Evolutionary conservation across 2,329 filamentous ascomycete species (phyloP).

Genomic region (Trichophyton equinum): DNA sequence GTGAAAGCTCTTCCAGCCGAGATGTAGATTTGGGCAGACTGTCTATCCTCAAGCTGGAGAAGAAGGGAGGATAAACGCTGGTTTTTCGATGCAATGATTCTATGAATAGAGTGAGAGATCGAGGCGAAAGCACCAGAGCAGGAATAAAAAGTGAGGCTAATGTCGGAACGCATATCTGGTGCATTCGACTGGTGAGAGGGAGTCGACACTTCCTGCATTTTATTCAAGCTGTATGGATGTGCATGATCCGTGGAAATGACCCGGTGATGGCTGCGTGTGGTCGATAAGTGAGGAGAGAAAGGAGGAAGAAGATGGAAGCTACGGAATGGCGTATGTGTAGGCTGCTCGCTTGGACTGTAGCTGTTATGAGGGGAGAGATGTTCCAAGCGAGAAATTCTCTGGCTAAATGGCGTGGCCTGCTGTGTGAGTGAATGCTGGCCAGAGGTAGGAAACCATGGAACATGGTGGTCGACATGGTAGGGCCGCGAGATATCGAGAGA

Average conservation of each 20-base stretch:
- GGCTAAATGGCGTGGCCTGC: background rate
- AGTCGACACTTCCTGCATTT: background rate
- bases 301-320: background rate
- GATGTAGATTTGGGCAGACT: conserved; percentile 12
- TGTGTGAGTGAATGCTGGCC: background rate
- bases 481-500: background rate
- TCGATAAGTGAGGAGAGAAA: too few species aligned
- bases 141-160: conserved; percentile 16
- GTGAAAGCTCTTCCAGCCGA: conserved; percentile 15
- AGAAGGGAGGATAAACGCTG: conserved; percentile 16
- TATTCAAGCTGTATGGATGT: background rate
- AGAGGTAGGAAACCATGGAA: background rate
- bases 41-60: background rate
- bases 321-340: background rate
- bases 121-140: conserved; percentile 12
- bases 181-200: conserved; percentile 11
- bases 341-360: background rate
- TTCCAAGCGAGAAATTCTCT: background rate
- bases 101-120: conserved; percentile 16
- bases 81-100: conserved; percentile 18
- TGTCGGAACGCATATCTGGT: conserved; percentile 16
- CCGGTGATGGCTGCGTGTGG: background rate
- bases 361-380: background rate
- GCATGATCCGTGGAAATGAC: background rate
- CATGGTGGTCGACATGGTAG: background rate